Conservation (phyloP, 371 early-diverging fungal species). For the Rhizomucor pusillus region DNA sequence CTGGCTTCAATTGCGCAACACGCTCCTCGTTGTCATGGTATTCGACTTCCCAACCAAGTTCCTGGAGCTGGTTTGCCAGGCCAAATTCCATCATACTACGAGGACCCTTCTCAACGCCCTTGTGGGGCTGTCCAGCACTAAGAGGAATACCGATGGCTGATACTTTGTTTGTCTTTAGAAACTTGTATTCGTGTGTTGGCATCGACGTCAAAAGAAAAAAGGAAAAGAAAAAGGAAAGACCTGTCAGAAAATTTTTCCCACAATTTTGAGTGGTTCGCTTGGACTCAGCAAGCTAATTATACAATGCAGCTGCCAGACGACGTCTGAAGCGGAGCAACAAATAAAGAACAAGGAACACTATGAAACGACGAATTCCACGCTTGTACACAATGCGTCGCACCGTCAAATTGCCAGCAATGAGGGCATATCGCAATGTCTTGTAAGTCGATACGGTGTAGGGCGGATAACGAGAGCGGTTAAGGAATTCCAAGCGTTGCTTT, state of each 20-base stretch:
- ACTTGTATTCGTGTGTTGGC: slow-evolving; percentile 11
- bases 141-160: slow-evolving; percentile 63
- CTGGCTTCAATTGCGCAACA: slow-evolving; percentile 51
- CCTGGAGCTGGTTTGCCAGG: slow-evolving; percentile 75
- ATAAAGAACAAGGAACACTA: background rate
- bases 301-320: background rate
- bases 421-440: slow-evolving; percentile 26
- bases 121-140: slow-evolving; percentile 79
- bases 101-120: slow-evolving; percentile 92
- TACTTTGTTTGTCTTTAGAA: slow-evolving; percentile 26
- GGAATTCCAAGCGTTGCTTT: slow-evolving; percentile 36
- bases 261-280: background rate
- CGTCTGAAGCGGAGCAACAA: background rate
- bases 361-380: background rate
- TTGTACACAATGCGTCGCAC: slow-evolving; percentile 22
- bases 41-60: slow-evolving; percentile 77
- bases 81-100: slow-evolving; percentile 81
- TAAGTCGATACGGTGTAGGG: slow-evolving; percentile 52
- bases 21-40: slow-evolving; percentile 69
- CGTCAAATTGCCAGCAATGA: slow-evolving; percentile 35
- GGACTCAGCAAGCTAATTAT: background rate
- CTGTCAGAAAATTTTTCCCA: too few relatives aligned
- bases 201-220: slow-evolving; percentile 1
- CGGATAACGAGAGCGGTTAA: slow-evolving; percentile 55
- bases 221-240: background rate